These are phyloP conservation scores for Scopulariopsis brevicaulis DNA, from an alignment of 2,329 filamentous ascomycete species.

Conservation along the genomic window DNA sequence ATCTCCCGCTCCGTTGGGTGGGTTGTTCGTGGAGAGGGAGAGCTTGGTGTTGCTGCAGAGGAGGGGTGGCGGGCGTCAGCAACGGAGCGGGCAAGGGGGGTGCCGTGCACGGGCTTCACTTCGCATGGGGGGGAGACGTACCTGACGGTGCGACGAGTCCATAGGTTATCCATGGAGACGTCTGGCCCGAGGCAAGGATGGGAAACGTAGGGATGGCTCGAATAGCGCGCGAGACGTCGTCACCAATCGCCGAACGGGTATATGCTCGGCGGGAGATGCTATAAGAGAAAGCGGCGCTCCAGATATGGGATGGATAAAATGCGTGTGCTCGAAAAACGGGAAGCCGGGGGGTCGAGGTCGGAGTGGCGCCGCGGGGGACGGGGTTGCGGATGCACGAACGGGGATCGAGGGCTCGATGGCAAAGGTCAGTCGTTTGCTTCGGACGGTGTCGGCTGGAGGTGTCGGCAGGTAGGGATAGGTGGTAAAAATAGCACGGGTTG, in stretches of 20 bases:
- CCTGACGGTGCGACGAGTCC: slow-evolving; percentile 71
- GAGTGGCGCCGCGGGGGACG: not conserved
- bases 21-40: slow-evolving; percentile 66
- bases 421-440: not conserved
- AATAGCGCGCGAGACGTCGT: slow-evolving; percentile 1
- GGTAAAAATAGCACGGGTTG: not conserved
- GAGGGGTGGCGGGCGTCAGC: slow-evolving; percentile 3
- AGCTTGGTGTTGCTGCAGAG: slow-evolving; percentile 68
- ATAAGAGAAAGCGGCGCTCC: not conserved
- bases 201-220: not conserved
- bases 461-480: not conserved
- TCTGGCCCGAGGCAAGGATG: not conserved
- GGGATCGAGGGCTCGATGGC: not conserved
- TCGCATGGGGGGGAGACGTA: slow-evolving; percentile 30
- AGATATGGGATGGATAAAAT: not conserved
- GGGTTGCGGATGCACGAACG: not conserved
- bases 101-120: not conserved
- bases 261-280: not conserved
- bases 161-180: slow-evolving; percentile 49
- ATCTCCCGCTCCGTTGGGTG: slow-evolving; percentile 37
- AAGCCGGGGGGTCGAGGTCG: not conserved
- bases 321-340: not conserved
- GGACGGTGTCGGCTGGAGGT: not conserved
- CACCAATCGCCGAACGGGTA: slow-evolving; percentile 2
- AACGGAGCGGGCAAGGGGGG: not conserved